Conservation (phyloP, 352 stramenopile species). For the Pythium dissimile region DNA sequence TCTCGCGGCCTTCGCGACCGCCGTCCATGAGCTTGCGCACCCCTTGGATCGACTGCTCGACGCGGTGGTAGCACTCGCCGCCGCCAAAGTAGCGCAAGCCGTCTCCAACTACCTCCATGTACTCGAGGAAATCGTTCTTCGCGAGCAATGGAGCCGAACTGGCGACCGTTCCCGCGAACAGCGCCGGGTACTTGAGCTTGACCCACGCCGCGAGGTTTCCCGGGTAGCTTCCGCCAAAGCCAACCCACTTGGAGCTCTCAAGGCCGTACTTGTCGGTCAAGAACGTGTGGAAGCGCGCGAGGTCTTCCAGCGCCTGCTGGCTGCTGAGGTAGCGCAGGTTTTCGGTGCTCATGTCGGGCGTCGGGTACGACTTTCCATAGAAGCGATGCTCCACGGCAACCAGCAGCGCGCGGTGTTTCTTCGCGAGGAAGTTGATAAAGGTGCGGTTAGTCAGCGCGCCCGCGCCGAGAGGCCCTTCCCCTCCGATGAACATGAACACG, state of each 20-base stretch:
- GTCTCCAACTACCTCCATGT: conserved; percentile 86
- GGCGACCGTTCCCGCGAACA: conserved; percentile 90
- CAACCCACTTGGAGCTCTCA: conserved; percentile 79
- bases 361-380: conserved; percentile 93
- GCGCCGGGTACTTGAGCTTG: conserved; percentile 90
- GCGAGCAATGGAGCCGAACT: conserved; percentile 90
- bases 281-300: conserved; percentile 87
- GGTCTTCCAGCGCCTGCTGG: conserved; percentile 88
- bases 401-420: conserved; percentile 71
- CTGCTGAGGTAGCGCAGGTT: conserved; percentile 90
- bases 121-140: conserved; percentile 79
- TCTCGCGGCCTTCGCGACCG: conserved; percentile 36
- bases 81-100: conserved; percentile 79
- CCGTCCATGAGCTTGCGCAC: conserved; percentile 57
- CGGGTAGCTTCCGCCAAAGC: conserved; percentile 95
- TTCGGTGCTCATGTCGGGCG: conserved; percentile 60
- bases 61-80: conserved; percentile 73
- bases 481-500: conserved; percentile 89
- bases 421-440: conserved; percentile 76
- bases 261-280: conserved; percentile 68
- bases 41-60: conserved; percentile 52
- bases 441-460: conserved; percentile 62
- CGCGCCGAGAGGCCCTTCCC: conserved; percentile 58
- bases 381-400: conserved; percentile 95
- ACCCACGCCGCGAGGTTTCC: conserved; percentile 93